A percentile compares a stretch with the other conserved stretches of the same genome.
Conservation (phyloP, 306 rosid genomes). For the Prosopis cineraria region DNA sequence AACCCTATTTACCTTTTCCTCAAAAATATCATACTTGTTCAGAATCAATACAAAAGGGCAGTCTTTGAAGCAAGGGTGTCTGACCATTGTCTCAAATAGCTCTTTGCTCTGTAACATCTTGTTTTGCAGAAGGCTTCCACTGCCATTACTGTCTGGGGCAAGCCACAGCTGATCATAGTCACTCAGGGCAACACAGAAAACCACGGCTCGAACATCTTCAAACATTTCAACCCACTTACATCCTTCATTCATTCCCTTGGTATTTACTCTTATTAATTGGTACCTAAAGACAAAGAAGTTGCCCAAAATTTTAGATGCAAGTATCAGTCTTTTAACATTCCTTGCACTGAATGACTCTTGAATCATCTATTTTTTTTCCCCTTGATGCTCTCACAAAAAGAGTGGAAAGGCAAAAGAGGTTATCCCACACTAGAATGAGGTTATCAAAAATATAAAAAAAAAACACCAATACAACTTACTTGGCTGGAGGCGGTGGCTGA, state of each 20-base stretch:
- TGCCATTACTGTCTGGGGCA: slow-evolving; percentile 62
- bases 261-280: slow-evolving; percentile 94
- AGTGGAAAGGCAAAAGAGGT: too few relatives aligned
- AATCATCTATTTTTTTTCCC: background rate
- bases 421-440: too few relatives aligned
- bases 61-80: slow-evolving; percentile 85
- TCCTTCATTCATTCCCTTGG: slow-evolving; percentile 88
- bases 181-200: slow-evolving; percentile 74
- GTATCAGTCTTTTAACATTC: background rate
- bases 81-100: slow-evolving; percentile 86
- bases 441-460: background rate
- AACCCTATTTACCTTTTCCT: slow-evolving; percentile 64
- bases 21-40: slow-evolving; percentile 86
- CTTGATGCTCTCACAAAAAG: too few relatives aligned
- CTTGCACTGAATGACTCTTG: background rate
- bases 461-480: slow-evolving; percentile 49
- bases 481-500: slow-evolving; percentile 70
- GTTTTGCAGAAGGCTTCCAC: slow-evolving; percentile 80
- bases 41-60: slow-evolving; percentile 83
- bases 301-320: background rate
- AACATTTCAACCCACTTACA: slow-evolving; percentile 99
- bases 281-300: slow-evolving; percentile 58
- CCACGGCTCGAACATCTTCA: slow-evolving; percentile 86
- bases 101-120: slow-evolving; percentile 95
- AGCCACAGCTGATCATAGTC: slow-evolving; percentile 79